Evolutionary conservation across 1,284 basidiomycete genomes (phyloP), one percentile per base, ranked within the genome.

Genomic region (Athelia sp.): DNA sequence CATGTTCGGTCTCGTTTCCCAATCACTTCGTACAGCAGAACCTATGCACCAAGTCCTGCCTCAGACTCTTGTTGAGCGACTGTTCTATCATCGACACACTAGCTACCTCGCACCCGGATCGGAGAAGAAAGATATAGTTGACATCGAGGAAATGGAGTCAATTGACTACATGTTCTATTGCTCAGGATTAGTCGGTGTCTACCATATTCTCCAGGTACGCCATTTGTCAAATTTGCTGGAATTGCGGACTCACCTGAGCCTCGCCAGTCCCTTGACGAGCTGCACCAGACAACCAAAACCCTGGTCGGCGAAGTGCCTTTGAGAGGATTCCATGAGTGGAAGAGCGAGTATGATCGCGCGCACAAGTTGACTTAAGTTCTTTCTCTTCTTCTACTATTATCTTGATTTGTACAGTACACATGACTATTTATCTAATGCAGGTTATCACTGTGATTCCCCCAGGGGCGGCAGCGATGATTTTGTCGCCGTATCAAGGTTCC

Each of bases 221-320:
- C 35, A 29, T 29, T 29, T 13, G 26, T 21, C 19, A 19, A 13
- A 24, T 23, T 31, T 19, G 35, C 43, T 38, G 6, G 17, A 18
- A 14, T 10, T 36, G 31, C 6, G n/a, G 22, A 38, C 11, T 4
- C 48, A 8, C 45, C 34, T 47, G 29, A 32, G 23, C 19, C 15
- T 34, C 18, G 4, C 14, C 31, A 77, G 75, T 62, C 61, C 8
- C 52, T 78, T 49, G 73, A 75, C 50, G 72, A 76, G 50, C 60
- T 75, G 21, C 70, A 73, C 35, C 53, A 48, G 11, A 67, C 75
- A 43, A 70, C 70, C 15, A 68, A 66, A 23, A 56, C 62, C 21
- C 60, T 79, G 6, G 76, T 74, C 53, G 76, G 76, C 2, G 74
- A 74, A 57, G 66, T 77, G 2, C 73, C 73, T 3, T 57, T 79